Percentiles rank a stretch among this genome's conserved stretches.
phyloP scores from a whole-genome alignment of 768 basidiomycete genomes.

The Lactifluus piperatus region DNA sequence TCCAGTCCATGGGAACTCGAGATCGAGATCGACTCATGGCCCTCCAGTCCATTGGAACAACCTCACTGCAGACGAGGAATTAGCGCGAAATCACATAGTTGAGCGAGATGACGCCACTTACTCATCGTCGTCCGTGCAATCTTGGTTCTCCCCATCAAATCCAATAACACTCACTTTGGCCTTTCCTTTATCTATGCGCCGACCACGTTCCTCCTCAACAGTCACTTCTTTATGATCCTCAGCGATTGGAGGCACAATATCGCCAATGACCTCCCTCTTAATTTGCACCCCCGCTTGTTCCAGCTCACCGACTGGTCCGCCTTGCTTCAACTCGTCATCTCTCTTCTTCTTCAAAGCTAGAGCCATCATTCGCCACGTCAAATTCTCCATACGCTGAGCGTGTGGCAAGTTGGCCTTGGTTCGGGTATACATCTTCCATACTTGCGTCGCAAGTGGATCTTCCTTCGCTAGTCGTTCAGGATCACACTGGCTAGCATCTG shows the following conservation, averaged over 20 bases:
- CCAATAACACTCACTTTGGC: constrained; percentile 69
- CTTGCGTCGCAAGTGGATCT: constrained; percentile 89
- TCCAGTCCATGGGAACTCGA: constrained; percentile 88
- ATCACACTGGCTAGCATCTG: constrained; percentile 35
- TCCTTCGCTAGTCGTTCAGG: constrained; percentile 65
- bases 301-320: constrained; percentile 6
- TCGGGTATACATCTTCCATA: constrained; percentile 94
- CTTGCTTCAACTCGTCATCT: constrained; percentile 49
- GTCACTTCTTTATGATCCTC: constrained; percentile 18
- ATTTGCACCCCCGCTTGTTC: constrained; percentile 18
- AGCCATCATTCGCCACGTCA: constrained; percentile 99
- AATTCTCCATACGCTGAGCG: constrained; percentile 93
- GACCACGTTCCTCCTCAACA: constrained; percentile 49
- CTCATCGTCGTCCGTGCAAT: constrained; percentile 66
- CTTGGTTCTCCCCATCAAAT: constrained; percentile 70
- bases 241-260: constrained; percentile 4
- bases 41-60: constrained; percentile 85
- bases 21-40: constrained; percentile 87
- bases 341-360: constrained; percentile 85
- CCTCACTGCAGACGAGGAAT: constrained; percentile 34
- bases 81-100: constrained; percentile 19
- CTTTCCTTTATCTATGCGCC: constrained; percentile 75
- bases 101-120: constrained; percentile 35
- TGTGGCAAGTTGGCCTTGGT: constrained; percentile 86
- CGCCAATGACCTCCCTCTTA: constrained; percentile 22